These are phyloP conservation scores for Coprinellus micaceus DNA, from an alignment of 768 basidiomycete species.

Conservation along the genomic window DNA sequence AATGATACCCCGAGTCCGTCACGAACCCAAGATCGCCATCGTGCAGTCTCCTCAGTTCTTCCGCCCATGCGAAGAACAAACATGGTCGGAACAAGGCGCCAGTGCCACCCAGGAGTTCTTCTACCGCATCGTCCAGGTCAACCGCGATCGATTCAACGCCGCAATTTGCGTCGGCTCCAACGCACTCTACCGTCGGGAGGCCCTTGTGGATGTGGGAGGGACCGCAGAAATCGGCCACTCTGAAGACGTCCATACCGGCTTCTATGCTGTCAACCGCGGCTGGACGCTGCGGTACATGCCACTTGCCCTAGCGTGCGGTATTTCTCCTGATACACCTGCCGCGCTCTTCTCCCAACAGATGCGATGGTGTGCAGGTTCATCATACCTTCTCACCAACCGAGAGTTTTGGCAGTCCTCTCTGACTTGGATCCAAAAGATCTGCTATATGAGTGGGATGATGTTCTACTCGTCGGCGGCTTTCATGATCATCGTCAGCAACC, in stretches of 20 bases:
- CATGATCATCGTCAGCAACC: constrained; percentile 19
- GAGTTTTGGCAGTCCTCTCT: constrained; percentile 26
- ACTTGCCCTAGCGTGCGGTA: constrained; percentile 23
- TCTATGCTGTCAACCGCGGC: constrained; percentile 24
- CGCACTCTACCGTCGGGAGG: constrained; percentile 24
- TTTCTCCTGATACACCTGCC: constrained; percentile 24
- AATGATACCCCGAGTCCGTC: constrained; percentile 23
- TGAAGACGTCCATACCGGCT: constrained; percentile 27
- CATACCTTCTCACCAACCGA: constrained; percentile 21
- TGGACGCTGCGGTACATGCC: constrained; percentile 27
- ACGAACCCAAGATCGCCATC: constrained; percentile 21
- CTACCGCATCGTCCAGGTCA: constrained; percentile 25
- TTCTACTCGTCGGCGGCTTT: constrained; percentile 23
- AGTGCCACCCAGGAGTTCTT: constrained; percentile 24
- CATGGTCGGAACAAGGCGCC: constrained; percentile 28
- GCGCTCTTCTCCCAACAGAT: constrained; percentile 29
- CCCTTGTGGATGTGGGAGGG: constrained; percentile 23
- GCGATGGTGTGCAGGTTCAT: constrained; percentile 27
- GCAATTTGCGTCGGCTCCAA: constrained; percentile 26
- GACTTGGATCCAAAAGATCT: constrained; percentile 23
- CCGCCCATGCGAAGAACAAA: constrained; percentile 19
- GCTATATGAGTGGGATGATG: constrained; percentile 26
- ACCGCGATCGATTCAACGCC: constrained; percentile 25
- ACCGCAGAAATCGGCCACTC: constrained; percentile 25
- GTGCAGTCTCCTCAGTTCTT: constrained; percentile 29